These are phyloP conservation scores for Nasturtium officinale DNA, from an alignment of 345 rosid species.

Conservation along the genomic window DNA sequence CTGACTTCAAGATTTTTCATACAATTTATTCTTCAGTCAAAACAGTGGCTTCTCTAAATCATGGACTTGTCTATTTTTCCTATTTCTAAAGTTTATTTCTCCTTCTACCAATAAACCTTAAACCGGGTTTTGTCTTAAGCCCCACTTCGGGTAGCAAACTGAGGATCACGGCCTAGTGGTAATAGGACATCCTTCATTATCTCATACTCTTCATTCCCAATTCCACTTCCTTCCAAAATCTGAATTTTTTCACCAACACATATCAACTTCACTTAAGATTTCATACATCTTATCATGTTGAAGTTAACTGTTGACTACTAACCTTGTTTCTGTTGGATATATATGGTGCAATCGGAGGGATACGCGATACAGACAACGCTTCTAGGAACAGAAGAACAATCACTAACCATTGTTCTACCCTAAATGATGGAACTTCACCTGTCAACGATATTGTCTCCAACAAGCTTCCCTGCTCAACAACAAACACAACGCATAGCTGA, in stretches of 20 bases:
- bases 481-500: slow-evolving; percentile 21
- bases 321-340: slow-evolving; percentile 47
- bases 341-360: slow-evolving; percentile 63
- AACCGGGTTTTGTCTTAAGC: slow-evolving; percentile 42
- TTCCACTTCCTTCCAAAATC: slow-evolving; percentile 71
- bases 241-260: slow-evolving; percentile 39
- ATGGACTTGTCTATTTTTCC: background rate
- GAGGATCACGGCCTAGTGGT: slow-evolving; percentile 84
- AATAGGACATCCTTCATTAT: slow-evolving; percentile 71
- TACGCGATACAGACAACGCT: slow-evolving; percentile 69
- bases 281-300: background rate
- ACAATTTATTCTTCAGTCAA: background rate
- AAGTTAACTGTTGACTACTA: slow-evolving; percentile 12
- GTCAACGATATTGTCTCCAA: slow-evolving; percentile 83
- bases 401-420: slow-evolving; percentile 78
- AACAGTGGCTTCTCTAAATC: slow-evolving; percentile 7
- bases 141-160: slow-evolving; percentile 61
- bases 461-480: slow-evolving; percentile 59
- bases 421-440: slow-evolving; percentile 71
- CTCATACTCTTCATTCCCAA: slow-evolving; percentile 75
- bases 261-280: slow-evolving; percentile 2
- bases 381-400: slow-evolving; percentile 72
- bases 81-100: background rate
- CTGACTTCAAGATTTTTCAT: background rate
- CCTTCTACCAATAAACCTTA: background rate